phyloP scores from a whole-genome alignment of 140 eudicot species.

The Ambrosia hybrid region DNA sequence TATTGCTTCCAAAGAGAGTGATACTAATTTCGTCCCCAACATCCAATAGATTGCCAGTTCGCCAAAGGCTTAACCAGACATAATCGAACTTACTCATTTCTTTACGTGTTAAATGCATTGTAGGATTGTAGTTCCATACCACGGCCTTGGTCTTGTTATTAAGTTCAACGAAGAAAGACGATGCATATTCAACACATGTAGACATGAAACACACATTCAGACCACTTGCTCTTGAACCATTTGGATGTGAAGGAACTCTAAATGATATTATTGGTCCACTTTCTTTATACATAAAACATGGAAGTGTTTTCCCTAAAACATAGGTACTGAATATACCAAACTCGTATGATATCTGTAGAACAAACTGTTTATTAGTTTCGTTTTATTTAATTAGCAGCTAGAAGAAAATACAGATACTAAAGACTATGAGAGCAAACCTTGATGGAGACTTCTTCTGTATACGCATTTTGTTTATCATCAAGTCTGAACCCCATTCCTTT shows the following conservation, averaged over 20 bases:
- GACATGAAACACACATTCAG: conserved; percentile 20
- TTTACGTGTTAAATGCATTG: no score
- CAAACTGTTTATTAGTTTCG: background rate
- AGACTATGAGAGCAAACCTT: background rate
- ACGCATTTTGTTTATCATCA: background rate
- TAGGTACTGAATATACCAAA: conserved; percentile 37
- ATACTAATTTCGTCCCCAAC: conserved; percentile 29
- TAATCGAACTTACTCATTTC: background rate
- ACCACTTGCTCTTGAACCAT: conserved; percentile 13
- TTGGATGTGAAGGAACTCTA: conserved; percentile 22
- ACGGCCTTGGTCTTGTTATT: conserved; percentile 31
- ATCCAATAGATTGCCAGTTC: conserved; percentile 31
- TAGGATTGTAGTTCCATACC: conserved; percentile 24
- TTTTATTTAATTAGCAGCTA: background rate
- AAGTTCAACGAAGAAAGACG: background rate
- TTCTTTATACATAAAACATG: conserved; percentile 11
- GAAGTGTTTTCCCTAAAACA: conserved; percentile 22
- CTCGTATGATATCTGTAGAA: conserved; percentile 26
- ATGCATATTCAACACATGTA: background rate
- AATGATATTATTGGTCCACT: conserved; percentile 27
- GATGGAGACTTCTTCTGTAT: conserved; percentile 6
- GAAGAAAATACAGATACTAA: background rate
- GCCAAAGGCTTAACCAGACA: conserved; percentile 35
- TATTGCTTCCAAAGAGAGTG: background rate
- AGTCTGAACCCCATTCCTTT: conserved; percentile 5